These are phyloP conservation scores for Malus sieversii DNA, from an alignment of 306 rosid species.

Conservation along the genomic window DNA sequence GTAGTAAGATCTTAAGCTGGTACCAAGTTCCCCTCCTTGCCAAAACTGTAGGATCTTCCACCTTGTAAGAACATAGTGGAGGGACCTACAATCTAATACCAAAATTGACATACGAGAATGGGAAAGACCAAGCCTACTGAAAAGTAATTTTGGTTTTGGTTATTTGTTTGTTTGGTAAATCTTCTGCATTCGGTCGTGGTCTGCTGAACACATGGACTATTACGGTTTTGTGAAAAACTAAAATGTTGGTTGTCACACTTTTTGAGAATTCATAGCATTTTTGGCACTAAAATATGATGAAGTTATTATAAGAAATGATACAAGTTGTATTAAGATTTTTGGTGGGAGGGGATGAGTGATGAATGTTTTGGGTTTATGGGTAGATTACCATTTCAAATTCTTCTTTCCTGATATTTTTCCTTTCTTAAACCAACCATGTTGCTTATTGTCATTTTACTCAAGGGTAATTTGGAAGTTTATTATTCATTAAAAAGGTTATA, in stretches of 20 bases:
- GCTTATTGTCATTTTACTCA: not conserved
- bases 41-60: not conserved
- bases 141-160: not conserved
- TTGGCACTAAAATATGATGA: not conserved
- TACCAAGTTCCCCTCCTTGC: not conserved
- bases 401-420: not conserved
- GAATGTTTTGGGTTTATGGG: not conserved
- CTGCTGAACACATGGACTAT: not conserved
- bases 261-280: not conserved
- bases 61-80: not conserved
- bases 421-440: not conserved
- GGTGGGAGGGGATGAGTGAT: not conserved
- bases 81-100: not conserved
- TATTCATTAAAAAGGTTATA: not conserved
- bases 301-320: not conserved
- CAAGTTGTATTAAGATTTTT: not conserved
- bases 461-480: not conserved
- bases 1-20: not conserved
- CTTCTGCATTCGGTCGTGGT: not conserved
- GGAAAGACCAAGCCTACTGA: not conserved
- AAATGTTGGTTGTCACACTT: not conserved
- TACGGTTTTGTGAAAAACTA: not conserved
- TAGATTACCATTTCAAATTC: not conserved
- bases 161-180: no score
- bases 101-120: not conserved